Conservation (phyloP, 2,329 filamentous ascomycete genomes). For the Whalleya microplaca region DNA sequence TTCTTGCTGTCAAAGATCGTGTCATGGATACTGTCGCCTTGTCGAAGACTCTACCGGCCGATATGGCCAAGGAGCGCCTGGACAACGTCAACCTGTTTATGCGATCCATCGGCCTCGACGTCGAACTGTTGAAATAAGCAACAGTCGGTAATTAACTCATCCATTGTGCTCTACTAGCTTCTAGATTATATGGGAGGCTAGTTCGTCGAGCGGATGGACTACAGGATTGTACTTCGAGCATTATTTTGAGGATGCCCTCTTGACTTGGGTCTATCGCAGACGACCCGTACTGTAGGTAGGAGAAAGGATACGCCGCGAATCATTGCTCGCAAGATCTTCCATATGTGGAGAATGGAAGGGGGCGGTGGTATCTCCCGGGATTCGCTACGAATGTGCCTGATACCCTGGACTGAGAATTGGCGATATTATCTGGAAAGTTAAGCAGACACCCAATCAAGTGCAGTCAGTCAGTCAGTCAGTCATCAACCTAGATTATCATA, state of each 20-base stretch:
- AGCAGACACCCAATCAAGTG: slow-evolving; percentile 19
- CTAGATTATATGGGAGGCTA: neutral
- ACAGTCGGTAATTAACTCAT: neutral
- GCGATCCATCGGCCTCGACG: slow-evolving; percentile 97
- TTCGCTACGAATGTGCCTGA: slow-evolving; percentile 25
- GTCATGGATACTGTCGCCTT: slow-evolving; percentile 94
- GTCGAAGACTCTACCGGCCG: slow-evolving; percentile 84
- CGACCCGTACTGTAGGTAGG: neutral
- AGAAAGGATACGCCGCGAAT: neutral
- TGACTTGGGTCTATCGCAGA: neutral
- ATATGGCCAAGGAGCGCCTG: slow-evolving; percentile 81
- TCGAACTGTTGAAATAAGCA: slow-evolving; percentile 66
- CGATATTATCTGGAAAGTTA: slow-evolving; percentile 22
- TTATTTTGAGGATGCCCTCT: neutral
- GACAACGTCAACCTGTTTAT: slow-evolving; percentile 98
- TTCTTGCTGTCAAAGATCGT: slow-evolving; percentile 94
- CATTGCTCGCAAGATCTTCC: neutral
- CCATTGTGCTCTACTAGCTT: neutral
- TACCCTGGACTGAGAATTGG: slow-evolving; percentile 21
- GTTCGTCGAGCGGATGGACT: neutral
- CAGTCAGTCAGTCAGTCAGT: too few relatives aligned
- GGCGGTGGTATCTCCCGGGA: slow-evolving; percentile 18
- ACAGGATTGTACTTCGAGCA: neutral
- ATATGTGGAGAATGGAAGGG: slow-evolving; percentile 12
- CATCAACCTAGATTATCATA: slow-evolving; percentile 13